Conservation (phyloP, 192 early-diverging fungal species). For the Lobosporangium transversale region DNA sequence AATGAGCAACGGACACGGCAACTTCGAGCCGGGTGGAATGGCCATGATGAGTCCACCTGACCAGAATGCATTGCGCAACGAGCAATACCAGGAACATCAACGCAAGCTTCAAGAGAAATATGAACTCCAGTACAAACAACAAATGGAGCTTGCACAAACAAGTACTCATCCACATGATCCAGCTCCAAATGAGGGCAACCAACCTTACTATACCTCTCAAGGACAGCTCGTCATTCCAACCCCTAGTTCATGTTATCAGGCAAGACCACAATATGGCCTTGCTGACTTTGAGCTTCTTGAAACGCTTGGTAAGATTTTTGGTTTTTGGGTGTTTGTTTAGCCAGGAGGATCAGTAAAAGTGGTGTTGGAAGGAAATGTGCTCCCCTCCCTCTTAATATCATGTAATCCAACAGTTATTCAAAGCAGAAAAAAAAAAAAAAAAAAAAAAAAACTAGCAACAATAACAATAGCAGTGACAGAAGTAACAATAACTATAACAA, state of each 20-base stretch:
- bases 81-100: slow-evolving; percentile 40
- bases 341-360: too few species aligned
- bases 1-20: slow-evolving; percentile 54
- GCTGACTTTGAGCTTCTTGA: slow-evolving; percentile 63
- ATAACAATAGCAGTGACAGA: too few species aligned
- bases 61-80: slow-evolving; percentile 32
- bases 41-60: slow-evolving; percentile 30
- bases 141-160: slow-evolving; percentile 20
- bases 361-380: background rate
- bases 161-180: slow-evolving; percentile 46
- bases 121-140: slow-evolving; percentile 32
- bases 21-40: slow-evolving; percentile 54
- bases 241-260: slow-evolving; percentile 40
- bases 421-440: background rate
- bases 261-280: slow-evolving; percentile 49
- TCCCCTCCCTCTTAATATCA: background rate
- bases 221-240: slow-evolving; percentile 34
- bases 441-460: background rate
- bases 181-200: slow-evolving; percentile 23
- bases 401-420: background rate
- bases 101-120: slow-evolving; percentile 45
- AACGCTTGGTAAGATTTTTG: slow-evolving; percentile 62
- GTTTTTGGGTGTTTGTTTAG: too few species aligned
- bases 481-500: too few species aligned
- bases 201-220: slow-evolving; percentile 45